Base-by-base conservation (phyloP, 2,329 filamentous ascomycete species). In the Chaetoscypha palmicola region DNA sequence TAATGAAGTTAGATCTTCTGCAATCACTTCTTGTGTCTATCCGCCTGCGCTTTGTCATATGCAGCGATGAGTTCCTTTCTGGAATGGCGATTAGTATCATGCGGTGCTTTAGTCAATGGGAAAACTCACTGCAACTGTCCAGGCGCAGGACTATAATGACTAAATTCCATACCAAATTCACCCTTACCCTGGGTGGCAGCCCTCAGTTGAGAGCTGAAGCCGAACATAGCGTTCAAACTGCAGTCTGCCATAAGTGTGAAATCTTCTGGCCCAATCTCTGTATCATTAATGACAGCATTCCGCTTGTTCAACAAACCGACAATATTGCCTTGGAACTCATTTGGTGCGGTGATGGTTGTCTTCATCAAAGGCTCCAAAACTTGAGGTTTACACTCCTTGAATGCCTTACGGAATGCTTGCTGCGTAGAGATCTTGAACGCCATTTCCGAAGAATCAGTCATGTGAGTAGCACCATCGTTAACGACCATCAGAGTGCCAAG, bases 111-210 rank as follows among this genome's bases (percentile, higher is more conserved):
- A 11, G 4, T 43, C 7, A 20, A 23, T 7, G 9, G n/a, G 14
- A 26, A 34, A 51, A 78, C 81, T 63, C 82, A 86, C 83, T 98
- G 92, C 65, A 97, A 65, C 63, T 97, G 90, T 58, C 80, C 79
- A 38, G 90, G 85, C 47, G 92, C 88, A 40, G 88, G 74, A 41
- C 86, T 81, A 61, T 98, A 98, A 70, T 97, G 92, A 66, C 86
- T 92, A 62, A 98, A 98, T 69, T 98, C 92, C 92, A 98, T 97
- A 59, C 78, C 85, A 63, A 96, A 98, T 71, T 98, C 92, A 59
- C 92, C 92, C 76, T 98, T 98, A 50, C 92, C 92, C 70, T 98
- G 92, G 2, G 90, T 97, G 17, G 90, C 86, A 11, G 92, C 92
- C 57, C 92, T 79, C 55, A 98, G 69, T 67, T 95, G 86, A 32